These are phyloP conservation scores for Evansstolkia leycettana DNA, from an alignment of 495 filamentous ascomycete genomes.

Conservation along the genomic window DNA sequence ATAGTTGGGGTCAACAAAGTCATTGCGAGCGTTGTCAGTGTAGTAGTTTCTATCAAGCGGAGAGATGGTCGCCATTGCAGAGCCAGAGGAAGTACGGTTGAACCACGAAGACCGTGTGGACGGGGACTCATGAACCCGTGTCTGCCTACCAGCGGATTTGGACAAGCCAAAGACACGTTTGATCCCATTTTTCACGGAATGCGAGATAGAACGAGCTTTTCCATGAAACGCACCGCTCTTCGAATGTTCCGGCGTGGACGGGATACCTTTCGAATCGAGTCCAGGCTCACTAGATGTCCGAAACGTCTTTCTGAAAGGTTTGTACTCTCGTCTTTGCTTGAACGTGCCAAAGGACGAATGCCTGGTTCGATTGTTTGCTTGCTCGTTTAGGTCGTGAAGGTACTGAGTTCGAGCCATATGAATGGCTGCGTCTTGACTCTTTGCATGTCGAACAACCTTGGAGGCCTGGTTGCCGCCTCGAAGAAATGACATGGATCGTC, in stretches of 20 bases:
- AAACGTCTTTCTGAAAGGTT: constrained; percentile 47
- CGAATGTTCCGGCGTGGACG: constrained; percentile 10
- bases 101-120: constrained; percentile 32
- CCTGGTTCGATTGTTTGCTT: constrained; percentile 23
- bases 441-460: constrained; percentile 15
- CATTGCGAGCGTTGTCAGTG: constrained; percentile 16
- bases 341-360: constrained; percentile 36
- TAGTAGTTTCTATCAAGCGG: constrained; percentile 5
- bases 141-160: constrained; percentile 21
- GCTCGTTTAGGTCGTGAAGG: constrained; percentile 20
- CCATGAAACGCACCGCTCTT: constrained; percentile 30
- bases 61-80: background rate
- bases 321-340: constrained; percentile 34
- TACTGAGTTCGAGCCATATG: constrained; percentile 37
- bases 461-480: constrained; percentile 19
- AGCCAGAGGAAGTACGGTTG: constrained; percentile 4
- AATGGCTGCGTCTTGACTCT: constrained; percentile 34
- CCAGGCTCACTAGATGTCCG: constrained; percentile 34
- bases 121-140: constrained; percentile 40
- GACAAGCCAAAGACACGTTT: constrained; percentile 45
- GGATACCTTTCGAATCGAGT: constrained; percentile 9
- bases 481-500: constrained; percentile 54
- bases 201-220: constrained; percentile 48
- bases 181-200: constrained; percentile 47
- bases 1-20: constrained; percentile 28